These are phyloP conservation scores for Zasmidium cellare DNA, from an alignment of 2,329 filamentous ascomycete species.

Conservation along the genomic window DNA sequence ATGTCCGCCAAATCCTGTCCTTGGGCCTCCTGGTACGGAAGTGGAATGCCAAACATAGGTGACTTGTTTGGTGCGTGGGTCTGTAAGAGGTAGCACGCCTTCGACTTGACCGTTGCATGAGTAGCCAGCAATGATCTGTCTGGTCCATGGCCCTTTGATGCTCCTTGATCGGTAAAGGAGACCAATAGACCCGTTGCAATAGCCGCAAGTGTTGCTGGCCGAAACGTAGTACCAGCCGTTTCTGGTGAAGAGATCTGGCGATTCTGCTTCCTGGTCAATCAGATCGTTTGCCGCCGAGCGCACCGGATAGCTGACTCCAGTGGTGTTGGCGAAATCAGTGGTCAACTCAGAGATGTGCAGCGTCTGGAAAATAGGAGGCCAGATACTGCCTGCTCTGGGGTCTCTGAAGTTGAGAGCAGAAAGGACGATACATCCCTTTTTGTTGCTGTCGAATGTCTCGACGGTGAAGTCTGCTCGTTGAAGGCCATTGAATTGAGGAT, in stretches of 20 bases:
- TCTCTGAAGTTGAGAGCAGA: conserved; percentile 25
- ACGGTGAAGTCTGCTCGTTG: conserved; percentile 27
- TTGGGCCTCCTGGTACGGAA: conserved; percentile 20
- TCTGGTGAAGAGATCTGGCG: conserved; percentile 24
- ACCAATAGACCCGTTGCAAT: conserved; percentile 26
- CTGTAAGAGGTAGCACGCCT: conserved; percentile 22
- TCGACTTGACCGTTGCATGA: conserved; percentile 26
- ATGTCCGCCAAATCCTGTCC: conserved; percentile 24
- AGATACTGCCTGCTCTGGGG: conserved; percentile 23
- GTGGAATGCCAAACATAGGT: conserved; percentile 27
- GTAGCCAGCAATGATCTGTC: conserved; percentile 27
- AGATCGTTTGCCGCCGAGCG: conserved; percentile 16
- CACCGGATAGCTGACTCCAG: conserved; percentile 21
- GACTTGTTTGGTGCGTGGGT: conserved; percentile 11
- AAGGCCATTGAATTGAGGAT: conserved; percentile 20
- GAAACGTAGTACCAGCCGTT: conserved; percentile 23
- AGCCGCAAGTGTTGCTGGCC: conserved; percentile 27
- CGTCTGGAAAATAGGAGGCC: conserved; percentile 28
- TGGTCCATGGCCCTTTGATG: conserved; percentile 26
- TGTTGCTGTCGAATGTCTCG: conserved; percentile 11
- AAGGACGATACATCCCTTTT: conserved; percentile 26
- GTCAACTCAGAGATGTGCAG: conserved; percentile 24
- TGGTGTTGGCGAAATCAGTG: conserved; percentile 22
- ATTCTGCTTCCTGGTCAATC: conserved; percentile 26
- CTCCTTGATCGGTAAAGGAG: conserved; percentile 22